Percentiles rank a stretch among this genome's conserved stretches.
phyloP scores from a whole-genome alignment of 2,329 filamentous ascomycete genomes.

The Botrytis cinerea region DNA sequence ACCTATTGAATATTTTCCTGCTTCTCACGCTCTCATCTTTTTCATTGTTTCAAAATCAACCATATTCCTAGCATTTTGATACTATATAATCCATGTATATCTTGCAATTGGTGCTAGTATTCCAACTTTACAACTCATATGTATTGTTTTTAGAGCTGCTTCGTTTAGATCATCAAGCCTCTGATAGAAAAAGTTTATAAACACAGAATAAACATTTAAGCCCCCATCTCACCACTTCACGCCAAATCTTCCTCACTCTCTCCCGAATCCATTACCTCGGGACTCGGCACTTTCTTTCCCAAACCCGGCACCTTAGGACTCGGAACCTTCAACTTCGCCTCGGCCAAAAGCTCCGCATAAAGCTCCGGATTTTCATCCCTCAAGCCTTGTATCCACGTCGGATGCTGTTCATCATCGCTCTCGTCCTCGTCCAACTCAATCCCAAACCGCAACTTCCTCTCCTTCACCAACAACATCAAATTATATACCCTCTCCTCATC shows the following conservation, averaged over 20 bases:
- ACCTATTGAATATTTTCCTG: background rate
- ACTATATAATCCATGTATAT: background rate
- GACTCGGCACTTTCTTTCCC: background rate
- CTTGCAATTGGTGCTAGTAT: background rate
- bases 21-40: background rate
- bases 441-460: background rate
- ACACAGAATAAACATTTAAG: background rate
- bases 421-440: background rate
- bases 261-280: background rate
- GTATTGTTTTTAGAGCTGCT: background rate
- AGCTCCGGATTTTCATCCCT: background rate
- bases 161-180: no score
- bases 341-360: slow-evolving; percentile 2
- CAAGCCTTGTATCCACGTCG: background rate
- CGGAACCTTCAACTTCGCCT: background rate
- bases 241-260: background rate
- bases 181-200: rapidly evolving
- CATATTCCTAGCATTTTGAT: background rate
- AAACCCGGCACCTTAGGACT: background rate
- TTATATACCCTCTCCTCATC: background rate
- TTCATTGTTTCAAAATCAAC: rapidly evolving
- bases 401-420: background rate
- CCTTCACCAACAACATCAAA: slow-evolving; percentile 2
- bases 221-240: background rate
- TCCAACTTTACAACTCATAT: background rate